Conservation (phyloP, 2,329 filamentous ascomycete species). For the Exophiala calicioides region DNA sequence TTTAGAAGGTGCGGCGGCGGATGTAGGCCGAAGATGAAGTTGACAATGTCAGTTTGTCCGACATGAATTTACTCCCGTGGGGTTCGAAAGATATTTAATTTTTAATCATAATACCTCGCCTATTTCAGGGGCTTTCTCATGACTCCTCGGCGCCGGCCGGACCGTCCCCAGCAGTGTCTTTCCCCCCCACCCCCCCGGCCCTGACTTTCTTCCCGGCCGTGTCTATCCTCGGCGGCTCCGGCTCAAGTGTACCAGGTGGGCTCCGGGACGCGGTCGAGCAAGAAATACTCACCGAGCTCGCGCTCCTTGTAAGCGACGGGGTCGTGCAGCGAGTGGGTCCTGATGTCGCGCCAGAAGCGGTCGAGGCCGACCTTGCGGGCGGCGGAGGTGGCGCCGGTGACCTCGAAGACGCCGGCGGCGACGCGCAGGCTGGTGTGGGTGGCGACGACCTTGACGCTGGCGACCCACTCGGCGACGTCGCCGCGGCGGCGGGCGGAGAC, state of each 20-base stretch:
- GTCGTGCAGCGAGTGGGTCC: conserved; percentile 67
- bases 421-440: conserved; percentile 62
- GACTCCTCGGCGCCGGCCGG: too few species aligned
- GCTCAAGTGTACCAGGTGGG: conserved; percentile 67
- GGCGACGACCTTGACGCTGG: conserved; percentile 62
- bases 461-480: conserved; percentile 63
- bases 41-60: too few species aligned
- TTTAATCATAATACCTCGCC: too few species aligned
- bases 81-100: too few species aligned
- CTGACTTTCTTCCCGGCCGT: too few species aligned
- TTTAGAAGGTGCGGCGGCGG: too few species aligned
- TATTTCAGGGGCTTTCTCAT: too few species aligned
- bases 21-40: too few species aligned
- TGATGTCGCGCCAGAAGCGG: conserved; percentile 66
- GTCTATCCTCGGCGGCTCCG: too few species aligned
- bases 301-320: conserved; percentile 68
- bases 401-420: conserved; percentile 64
- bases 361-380: conserved; percentile 61
- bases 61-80: too few species aligned
- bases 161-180: too few species aligned
- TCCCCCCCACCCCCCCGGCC: too few species aligned
- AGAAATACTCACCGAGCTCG: conserved; percentile 59
- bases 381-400: conserved; percentile 62
- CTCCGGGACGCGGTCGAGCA: conserved; percentile 59
- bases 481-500: conserved; percentile 58